Conservation (phyloP, 495 filamentous ascomycete species). For the Aspergillus haitiensis region DNA sequence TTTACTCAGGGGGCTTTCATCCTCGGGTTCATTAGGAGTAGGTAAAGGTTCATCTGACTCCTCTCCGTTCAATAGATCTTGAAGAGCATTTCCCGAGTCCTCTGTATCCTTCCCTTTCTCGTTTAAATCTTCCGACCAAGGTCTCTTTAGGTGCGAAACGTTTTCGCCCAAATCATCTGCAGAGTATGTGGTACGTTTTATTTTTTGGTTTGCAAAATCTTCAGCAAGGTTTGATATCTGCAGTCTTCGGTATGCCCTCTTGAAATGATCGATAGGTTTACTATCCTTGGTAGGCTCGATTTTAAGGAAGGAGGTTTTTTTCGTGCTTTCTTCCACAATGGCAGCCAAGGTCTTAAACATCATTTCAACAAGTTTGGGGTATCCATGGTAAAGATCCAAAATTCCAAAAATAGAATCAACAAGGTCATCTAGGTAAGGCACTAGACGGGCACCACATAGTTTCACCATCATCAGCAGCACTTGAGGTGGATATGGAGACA, state of each 20-base stretch:
- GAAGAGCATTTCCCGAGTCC: slow-evolving; percentile 32
- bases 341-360: slow-evolving; percentile 80
- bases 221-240: slow-evolving; percentile 40
- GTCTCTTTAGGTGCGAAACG: slow-evolving; percentile 37
- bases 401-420: slow-evolving; percentile 87
- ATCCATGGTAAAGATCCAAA: slow-evolving; percentile 90
- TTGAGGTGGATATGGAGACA: slow-evolving; percentile 85
- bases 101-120: slow-evolving; percentile 29
- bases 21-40: slow-evolving; percentile 51
- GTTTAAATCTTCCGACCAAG: slow-evolving; percentile 36
- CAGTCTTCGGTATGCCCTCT: slow-evolving; percentile 38
- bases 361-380: slow-evolving; percentile 78
- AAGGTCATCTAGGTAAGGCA: slow-evolving; percentile 90
- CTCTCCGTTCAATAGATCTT: slow-evolving; percentile 34
- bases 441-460: slow-evolving; percentile 74
- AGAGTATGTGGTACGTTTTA: slow-evolving; percentile 33
- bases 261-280: slow-evolving; percentile 36
- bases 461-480: slow-evolving; percentile 94
- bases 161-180: slow-evolving; percentile 36
- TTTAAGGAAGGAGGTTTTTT: slow-evolving; percentile 56
- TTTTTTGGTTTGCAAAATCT: slow-evolving; percentile 38
- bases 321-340: slow-evolving; percentile 78
- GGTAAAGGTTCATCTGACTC: slow-evolving; percentile 44
- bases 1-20: slow-evolving; percentile 55
- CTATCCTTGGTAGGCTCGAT: slow-evolving; percentile 42